These are phyloP conservation scores for Sutorius eximius DNA, from an alignment of 1,284 basidiomycete genomes.

Conservation along the genomic window DNA sequence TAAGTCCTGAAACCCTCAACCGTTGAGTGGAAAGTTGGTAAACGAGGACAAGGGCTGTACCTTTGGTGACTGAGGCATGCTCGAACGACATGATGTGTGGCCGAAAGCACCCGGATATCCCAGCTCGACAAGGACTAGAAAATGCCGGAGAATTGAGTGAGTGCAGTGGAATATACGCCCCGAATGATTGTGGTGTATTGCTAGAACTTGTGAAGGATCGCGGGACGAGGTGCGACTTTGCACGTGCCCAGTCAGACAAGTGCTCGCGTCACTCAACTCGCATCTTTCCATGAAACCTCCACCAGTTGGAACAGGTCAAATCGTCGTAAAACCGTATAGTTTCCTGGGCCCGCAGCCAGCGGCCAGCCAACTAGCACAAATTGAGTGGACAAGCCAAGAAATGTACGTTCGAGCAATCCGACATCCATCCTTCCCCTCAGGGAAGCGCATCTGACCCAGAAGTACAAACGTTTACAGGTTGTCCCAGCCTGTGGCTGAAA, in stretches of 20 bases:
- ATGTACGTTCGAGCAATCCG: neutral
- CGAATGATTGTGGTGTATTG: neutral
- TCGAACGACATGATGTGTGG: constrained; percentile 64
- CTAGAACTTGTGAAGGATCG: neutral
- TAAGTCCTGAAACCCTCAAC: constrained; percentile 55
- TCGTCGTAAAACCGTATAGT: neutral
- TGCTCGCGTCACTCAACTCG: neutral
- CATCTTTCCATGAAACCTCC: too few relatives aligned
- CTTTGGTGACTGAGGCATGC: constrained; percentile 78
- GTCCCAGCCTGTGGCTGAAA: neutral
- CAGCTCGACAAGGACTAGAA: neutral
- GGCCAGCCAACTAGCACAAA: neutral
- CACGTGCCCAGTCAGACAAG: neutral
- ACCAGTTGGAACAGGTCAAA: neutral
- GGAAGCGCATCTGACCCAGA: neutral
- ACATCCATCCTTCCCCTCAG: constrained; percentile 1
- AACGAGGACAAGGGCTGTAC: constrained; percentile 35
- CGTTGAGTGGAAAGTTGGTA: neutral
- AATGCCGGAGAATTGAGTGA: neutral
- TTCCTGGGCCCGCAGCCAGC: too few relatives aligned
- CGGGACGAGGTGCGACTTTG: neutral
- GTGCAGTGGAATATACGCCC: neutral
- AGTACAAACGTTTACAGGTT: neutral
- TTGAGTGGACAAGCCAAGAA: neutral
- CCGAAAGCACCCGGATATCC: neutral